phyloP scores from a whole-genome alignment of 73 alveolate genomes.

The Blepharisma stoltei region DNA sequence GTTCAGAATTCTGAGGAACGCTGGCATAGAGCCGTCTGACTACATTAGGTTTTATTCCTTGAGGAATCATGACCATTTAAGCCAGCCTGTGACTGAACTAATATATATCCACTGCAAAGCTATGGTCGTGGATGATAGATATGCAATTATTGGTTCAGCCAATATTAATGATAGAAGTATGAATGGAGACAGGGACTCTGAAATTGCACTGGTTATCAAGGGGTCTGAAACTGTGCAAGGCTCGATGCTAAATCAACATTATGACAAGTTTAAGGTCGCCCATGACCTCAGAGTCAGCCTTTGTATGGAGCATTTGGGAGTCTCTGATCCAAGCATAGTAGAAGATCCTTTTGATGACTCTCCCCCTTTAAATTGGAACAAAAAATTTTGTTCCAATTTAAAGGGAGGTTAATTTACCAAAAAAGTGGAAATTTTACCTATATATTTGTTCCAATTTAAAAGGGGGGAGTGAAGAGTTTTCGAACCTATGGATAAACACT shows the following conservation, averaged over 20 bases:
- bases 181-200: conserved; percentile 92
- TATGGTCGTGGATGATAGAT: conserved; percentile 89
- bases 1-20: conserved; percentile 53
- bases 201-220: conserved; percentile 61
- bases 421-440: too few relatives aligned
- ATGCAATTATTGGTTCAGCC: conserved; percentile 88
- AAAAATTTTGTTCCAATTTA: too few relatives aligned
- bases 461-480: conserved; percentile 54
- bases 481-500: conserved; percentile 44
- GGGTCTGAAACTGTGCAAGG: conserved; percentile 32
- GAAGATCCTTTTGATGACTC: conserved; percentile 13
- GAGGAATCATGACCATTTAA: conserved; percentile 78
- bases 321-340: conserved; percentile 38
- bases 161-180: conserved; percentile 92
- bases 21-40: conserved; percentile 19
- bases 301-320: conserved; percentile 81
- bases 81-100: conserved; percentile 72
- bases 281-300: conserved; percentile 49
- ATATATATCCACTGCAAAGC: conserved; percentile 87
- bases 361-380: too few relatives aligned
- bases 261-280: conserved; percentile 35
- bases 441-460: too few relatives aligned
- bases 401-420: too few relatives aligned
- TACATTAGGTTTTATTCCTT: conserved; percentile 82
- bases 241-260: conserved; percentile 31